Conservation (phyloP, 1,284 basidiomycete genomes). For the Taiwanofungus camphoratus region DNA sequence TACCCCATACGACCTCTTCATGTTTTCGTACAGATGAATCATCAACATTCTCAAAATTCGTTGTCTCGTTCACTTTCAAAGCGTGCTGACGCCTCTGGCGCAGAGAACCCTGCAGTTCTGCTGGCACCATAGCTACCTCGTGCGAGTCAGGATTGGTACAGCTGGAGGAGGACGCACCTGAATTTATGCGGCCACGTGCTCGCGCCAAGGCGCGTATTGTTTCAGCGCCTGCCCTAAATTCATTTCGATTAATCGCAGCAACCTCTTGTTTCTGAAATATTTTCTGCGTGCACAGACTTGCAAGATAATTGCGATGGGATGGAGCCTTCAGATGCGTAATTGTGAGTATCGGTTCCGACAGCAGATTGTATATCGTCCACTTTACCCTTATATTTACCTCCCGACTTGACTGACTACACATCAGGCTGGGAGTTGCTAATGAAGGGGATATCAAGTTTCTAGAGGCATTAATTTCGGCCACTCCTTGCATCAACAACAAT, state of each 20-base stretch:
- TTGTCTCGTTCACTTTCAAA: slow-evolving; percentile 8
- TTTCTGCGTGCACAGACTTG: too few species aligned
- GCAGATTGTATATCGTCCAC: neutral
- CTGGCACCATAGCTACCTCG: slow-evolving; percentile 9
- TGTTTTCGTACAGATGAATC: slow-evolving; percentile 12
- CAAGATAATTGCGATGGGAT: too few species aligned
- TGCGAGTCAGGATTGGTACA: neutral
- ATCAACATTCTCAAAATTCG: slow-evolving; percentile 6
- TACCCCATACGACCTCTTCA: slow-evolving; percentile 80
- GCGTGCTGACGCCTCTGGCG: slow-evolving; percentile 16
- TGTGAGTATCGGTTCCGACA: neutral
- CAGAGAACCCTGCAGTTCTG: slow-evolving; percentile 12
- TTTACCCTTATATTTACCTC: slow-evolving; percentile 9
- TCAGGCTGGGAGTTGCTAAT: slow-evolving; percentile 12
- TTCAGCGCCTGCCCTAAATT: neutral
- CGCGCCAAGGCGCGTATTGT: slow-evolving; percentile 1
- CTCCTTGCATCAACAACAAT: slow-evolving; percentile 3
- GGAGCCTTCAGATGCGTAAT: neutral
- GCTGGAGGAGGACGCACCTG: too few species aligned
- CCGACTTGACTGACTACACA: slow-evolving; percentile 4
- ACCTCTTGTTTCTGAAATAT: too few species aligned
- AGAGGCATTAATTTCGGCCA: slow-evolving; percentile 15
- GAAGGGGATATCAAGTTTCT: slow-evolving; percentile 9
- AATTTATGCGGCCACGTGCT: slow-evolving; percentile 9
- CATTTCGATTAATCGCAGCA: too few species aligned